These are phyloP conservation scores for Penicillium frequentans DNA, from an alignment of 2,329 filamentous ascomycete species.

Conservation along the genomic window DNA sequence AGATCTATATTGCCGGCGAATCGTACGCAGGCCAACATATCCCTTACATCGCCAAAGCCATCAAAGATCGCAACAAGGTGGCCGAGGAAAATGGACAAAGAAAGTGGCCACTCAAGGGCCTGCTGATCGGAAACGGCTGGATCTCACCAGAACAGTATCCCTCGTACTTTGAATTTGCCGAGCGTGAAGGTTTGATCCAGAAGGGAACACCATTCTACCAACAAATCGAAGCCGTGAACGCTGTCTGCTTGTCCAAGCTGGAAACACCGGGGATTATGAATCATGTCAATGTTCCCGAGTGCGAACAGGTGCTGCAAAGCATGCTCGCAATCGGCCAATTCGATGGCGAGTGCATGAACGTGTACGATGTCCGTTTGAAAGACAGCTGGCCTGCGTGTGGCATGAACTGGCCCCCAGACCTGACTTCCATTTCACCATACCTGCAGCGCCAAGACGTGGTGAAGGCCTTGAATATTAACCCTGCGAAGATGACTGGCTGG, in stretches of 20 bases:
- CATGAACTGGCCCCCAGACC: slow-evolving; percentile 96
- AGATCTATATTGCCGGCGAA: slow-evolving; percentile 95
- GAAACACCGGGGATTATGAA: slow-evolving; percentile 59
- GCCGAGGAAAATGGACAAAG: slow-evolving; percentile 36
- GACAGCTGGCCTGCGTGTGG: slow-evolving; percentile 83
- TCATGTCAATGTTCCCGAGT: slow-evolving; percentile 67
- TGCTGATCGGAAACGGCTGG: slow-evolving; percentile 98
- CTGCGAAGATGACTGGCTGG: slow-evolving; percentile 84
- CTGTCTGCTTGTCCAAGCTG: slow-evolving; percentile 64
- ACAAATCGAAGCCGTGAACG: slow-evolving; percentile 67
- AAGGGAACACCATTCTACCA: slow-evolving; percentile 64
- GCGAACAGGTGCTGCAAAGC: slow-evolving; percentile 73
- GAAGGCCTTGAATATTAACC: slow-evolving; percentile 76
- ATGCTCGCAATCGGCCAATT: slow-evolving; percentile 66
- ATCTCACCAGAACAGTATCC: slow-evolving; percentile 89
- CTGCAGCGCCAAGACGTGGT: slow-evolving; percentile 78
- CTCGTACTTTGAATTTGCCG: slow-evolving; percentile 78
- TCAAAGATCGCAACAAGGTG: slow-evolving; percentile 82
- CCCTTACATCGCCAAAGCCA: slow-evolving; percentile 90
- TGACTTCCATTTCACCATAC: slow-evolving; percentile 75
- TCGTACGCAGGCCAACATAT: slow-evolving; percentile 97
- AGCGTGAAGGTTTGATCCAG: slow-evolving; percentile 71
- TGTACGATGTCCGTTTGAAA: slow-evolving; percentile 90
- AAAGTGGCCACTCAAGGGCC: slow-evolving; percentile 76
- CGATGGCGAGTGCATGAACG: slow-evolving; percentile 73